Percentiles rank a stretch among this genome's conserved stretches.
Conservation (phyloP, 139 green algal species). For the Ettlia oleoabundans region DNA sequence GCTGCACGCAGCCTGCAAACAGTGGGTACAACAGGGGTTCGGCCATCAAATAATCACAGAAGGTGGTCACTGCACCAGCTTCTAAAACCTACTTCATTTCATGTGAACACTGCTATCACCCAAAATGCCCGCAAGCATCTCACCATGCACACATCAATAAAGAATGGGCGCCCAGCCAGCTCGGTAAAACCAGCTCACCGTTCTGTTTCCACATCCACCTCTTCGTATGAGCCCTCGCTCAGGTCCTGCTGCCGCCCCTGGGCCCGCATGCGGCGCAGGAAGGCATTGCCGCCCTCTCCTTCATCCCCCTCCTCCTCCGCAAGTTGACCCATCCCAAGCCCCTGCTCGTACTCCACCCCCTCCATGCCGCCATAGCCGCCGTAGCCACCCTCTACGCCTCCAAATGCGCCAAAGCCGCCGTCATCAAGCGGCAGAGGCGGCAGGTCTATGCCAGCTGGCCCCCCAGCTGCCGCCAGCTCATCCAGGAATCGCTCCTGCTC, state of each 20-base stretch:
- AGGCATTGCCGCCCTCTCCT: neutral
- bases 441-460: too few species aligned
- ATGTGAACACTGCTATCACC: too few species aligned
- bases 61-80: too few species aligned
- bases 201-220: slow-evolving; percentile 35
- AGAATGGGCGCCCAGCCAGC: too few species aligned
- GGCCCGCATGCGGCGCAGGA: neutral
- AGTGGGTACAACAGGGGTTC: neutral
- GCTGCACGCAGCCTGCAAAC: slow-evolving; percentile 35
- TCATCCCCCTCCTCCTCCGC: neutral
- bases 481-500: slow-evolving; percentile 11
- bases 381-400: neutral
- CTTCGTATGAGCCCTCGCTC: neutral
- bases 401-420: neutral
- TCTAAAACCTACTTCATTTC: too few species aligned
- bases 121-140: too few species aligned
- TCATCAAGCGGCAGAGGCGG: neutral
- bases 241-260: neutral
- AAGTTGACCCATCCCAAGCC: neutral
- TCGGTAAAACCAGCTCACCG: neutral
- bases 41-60: too few species aligned
- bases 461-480: neutral
- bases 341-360: neutral
- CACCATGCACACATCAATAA: too few species aligned
- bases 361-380: neutral